Base-by-base conservation (phyloP, 2,329 filamentous ascomycete species). In the Aspergillus versicolor region DNA sequence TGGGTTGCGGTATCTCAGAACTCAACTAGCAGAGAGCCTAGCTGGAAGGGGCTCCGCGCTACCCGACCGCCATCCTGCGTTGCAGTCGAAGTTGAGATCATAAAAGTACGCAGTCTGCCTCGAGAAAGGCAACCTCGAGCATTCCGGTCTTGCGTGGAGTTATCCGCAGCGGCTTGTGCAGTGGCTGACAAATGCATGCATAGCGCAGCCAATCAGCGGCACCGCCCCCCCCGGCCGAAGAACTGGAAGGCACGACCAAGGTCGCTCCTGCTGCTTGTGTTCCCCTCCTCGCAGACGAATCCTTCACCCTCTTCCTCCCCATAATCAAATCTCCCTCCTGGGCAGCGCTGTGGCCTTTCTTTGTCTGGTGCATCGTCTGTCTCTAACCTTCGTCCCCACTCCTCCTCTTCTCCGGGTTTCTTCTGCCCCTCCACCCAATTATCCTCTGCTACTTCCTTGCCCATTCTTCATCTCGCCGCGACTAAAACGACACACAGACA, bases 351-450 rank as follows among this genome's bases (percentile, higher is more conserved):
- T 54, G 52, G 32, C 41, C 49, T 49, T 48, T 53, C 56, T 54
- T 59, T 61, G 60, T 57, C 56, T 56, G 46, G 54, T 47, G 49
- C 56, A 49, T 37, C 49, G 34, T 45, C 49, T 52, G 34, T 57
- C 48, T 52, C 51, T 44, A 47, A 54, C 51, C 43, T 54, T 54
- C 43, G 51, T 54, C 51, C 37, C 51, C 51, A 54, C 51, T 54
- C 43, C 51, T 54, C 34, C 34, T 47, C 43, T 47, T 38, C 51
- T 47, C 42, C 51, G 21, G 42, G 45, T n/a, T 53, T 47, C 32
- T 34, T 53, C 38, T 53, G 47, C 54, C 15, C 51, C 52, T 51
- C 55, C 49, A 51, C 49, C 61, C 59, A 61, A 60, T 61, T 57
- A 58, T 54, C 56, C 53, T 46, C 43, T 38, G 44, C 43, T 52